phyloP scores from a whole-genome alignment of 2,329 filamentous ascomycete species.

The Cercospora sp. region DNA sequence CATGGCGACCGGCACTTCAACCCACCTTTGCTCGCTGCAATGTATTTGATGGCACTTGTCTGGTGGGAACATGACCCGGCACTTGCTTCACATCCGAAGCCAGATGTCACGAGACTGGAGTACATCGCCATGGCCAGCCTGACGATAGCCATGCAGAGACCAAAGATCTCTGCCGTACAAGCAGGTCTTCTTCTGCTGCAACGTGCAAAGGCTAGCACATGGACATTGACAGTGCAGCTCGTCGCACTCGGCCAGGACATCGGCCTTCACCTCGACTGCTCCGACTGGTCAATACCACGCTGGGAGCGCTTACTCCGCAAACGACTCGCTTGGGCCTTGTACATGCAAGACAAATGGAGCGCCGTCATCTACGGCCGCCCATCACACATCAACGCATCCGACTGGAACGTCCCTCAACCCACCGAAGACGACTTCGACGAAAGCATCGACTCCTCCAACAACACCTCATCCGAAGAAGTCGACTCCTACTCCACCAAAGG shows the following conservation, averaged over 20 bases:
- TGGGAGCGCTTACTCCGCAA: constrained; percentile 87
- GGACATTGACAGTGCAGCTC: constrained; percentile 81
- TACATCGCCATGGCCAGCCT: constrained; percentile 71
- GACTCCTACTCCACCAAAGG: constrained; percentile 65
- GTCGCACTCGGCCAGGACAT: constrained; percentile 86
- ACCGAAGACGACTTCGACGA: constrained; percentile 70
- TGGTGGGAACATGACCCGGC: constrained; percentile 79
- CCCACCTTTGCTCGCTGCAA: constrained; percentile 72
- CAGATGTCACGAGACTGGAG: constrained; percentile 73
- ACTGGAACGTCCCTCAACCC: constrained; percentile 76
- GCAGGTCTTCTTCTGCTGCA: constrained; percentile 74
- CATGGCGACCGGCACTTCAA: constrained; percentile 72
- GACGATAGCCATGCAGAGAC: constrained; percentile 73
- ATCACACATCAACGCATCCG: constrained; percentile 67
- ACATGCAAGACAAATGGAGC: constrained; percentile 94
- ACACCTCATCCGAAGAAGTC: constrained; percentile 53
- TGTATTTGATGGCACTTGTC: constrained; percentile 82
- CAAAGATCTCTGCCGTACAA: constrained; percentile 79
- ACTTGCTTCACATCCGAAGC: constrained; percentile 63
- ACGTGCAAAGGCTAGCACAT: constrained; percentile 73
- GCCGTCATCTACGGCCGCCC: constrained; percentile 81
- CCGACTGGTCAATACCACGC: constrained; percentile 78
- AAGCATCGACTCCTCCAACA: constrained; percentile 50
- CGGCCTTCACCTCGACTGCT: constrained; percentile 84
- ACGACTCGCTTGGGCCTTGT: constrained; percentile 84